Base-by-base conservation (phyloP, 169 alveolate species). In the Blepharisma undulans region DNA sequence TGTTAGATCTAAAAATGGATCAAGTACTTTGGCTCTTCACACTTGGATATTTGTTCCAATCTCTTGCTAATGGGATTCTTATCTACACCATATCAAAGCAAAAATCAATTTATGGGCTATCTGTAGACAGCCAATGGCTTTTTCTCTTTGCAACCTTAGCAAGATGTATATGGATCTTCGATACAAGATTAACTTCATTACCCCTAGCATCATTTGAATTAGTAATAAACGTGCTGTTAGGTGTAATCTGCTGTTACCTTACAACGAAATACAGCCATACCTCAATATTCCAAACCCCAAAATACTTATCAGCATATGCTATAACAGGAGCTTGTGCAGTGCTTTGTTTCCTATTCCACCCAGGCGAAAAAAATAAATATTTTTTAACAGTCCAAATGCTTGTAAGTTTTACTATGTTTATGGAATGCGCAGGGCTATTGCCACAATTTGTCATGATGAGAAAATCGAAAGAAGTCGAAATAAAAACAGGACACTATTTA, bases 391-490 rank as follows among this genome's bases (percentile, higher is more conserved):
- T 89, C 30, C 96, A 96, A 89, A 92, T 96, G 90, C 94, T 97
- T 34, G 98, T 97, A 18, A 94, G 98, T 2, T 95, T 97, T 82
- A 92, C 97, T 4, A 97, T 97, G 66, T 97, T 92, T 92, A 34
- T 94, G 18, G 98, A 97, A 90, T 95, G 97, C 1, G 87, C 91
- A 21, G 98, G 96, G 19, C 84, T 95, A 21, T 33, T 97, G 7
- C 98, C 98, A 25, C 97, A 97, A 91, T 92, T 97, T 59, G 88
- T 84, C 76, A 91, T 94, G 19, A 93, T 97, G 95, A 90, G 92
- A 76, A 84, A 94, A 74, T 91, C 95, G 86, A 88, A 91, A 61
- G 98, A 97, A 91, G 93, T 94, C 21, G 98, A 95, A 84, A 95
- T 94, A 25, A 85, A 96, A 86, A 95, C 98, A 18, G 92, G 95